Conservation (phyloP, 768 basidiomycete species). For the Naganishia kalamii region DNA sequence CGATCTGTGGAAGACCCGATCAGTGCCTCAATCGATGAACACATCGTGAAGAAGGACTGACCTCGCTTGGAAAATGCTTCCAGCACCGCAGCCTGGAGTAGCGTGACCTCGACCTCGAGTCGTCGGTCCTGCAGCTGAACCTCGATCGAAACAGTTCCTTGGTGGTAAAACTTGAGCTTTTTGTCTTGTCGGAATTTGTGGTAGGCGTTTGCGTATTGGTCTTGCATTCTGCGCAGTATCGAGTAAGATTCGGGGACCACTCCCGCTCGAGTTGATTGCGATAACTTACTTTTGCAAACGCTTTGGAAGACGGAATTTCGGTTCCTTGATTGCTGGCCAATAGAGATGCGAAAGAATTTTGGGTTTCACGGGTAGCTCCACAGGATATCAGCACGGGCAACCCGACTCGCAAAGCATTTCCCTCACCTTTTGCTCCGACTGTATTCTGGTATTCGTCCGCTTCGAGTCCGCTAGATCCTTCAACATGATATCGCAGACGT, state of each 20-base stretch:
- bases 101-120: conserved; percentile 67
- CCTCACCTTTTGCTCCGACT: conserved; percentile 63
- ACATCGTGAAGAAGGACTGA: conserved; percentile 33
- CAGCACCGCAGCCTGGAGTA: conserved; percentile 83
- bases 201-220: conserved; percentile 69
- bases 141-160: conserved; percentile 75
- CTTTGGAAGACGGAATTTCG: conserved; percentile 63
- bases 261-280: neutral
- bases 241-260: too few relatives aligned
- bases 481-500: conserved; percentile 97
- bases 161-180: conserved; percentile 76
- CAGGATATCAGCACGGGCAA: neutral
- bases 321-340: conserved; percentile 77
- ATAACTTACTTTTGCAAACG: conserved; percentile 66
- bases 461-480: conserved; percentile 94
- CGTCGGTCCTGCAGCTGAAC: conserved; percentile 75
- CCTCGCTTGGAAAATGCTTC: conserved; percentile 74
- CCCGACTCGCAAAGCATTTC: conserved; percentile 1
- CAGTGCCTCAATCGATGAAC: neutral
- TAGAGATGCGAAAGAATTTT: conserved; percentile 89
- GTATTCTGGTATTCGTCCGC: conserved; percentile 79
- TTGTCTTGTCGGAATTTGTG: conserved; percentile 87
- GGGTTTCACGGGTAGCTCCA: conserved; percentile 69
- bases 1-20: conserved; percentile 10
- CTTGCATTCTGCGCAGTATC: conserved; percentile 56